Base-by-base conservation (phyloP, 768 basidiomycete species). In the Mrakia blollopis region DNA sequence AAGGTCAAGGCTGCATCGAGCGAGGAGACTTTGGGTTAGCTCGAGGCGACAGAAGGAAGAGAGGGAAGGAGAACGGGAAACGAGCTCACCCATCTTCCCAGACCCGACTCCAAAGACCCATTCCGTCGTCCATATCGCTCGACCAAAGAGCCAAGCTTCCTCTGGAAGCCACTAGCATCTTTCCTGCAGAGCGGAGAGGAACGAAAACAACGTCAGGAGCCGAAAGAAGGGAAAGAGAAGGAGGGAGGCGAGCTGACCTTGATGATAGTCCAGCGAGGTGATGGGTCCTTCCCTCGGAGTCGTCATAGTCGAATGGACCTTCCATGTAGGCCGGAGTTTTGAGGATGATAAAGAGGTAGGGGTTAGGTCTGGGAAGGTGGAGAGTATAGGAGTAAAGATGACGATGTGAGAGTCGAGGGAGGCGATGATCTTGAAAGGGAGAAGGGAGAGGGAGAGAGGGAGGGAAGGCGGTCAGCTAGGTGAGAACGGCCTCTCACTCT, bases 281-380 rank as follows among this genome's bases (percentile, higher is more conserved):
- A 93, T 76, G 32, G 37, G 47, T 21, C 63, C 86, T 8, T 83
- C 85, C 63, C 88, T 86, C 0, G 89, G 87, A 62, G 92, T 86
- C n/a, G 87, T 80, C 7, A 94, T 86, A 28, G 92, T 91, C 3
- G 93, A 93, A 82, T 94, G 93, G 11, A 94, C 87, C 47, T 89
- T 87, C 91, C 91, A 94, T 0, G 37, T 28, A 47, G 65, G 73
- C 6, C 47, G 30, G 8, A 57, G 54, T 13, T 7, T 25, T 6
- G 71, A 54, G 16, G 52, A 35, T 0, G 35, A 21, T 3, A n/a
- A 50, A 3, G 23, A 21, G 13, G 14, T 50, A 13, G 28, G 10
- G 71, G 18, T 35, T 10, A 54, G 35, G 37, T 68, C 65, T 39
- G 71, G 50, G 50, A 60, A 52, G 30, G 54, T 57, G 13, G 71